Percentiles rank a stretch among this genome's conserved stretches.
These are phyloP conservation scores for Calocybe cyanea DNA, from an alignment of 768 basidiomycete species.

Conservation along the genomic window DNA sequence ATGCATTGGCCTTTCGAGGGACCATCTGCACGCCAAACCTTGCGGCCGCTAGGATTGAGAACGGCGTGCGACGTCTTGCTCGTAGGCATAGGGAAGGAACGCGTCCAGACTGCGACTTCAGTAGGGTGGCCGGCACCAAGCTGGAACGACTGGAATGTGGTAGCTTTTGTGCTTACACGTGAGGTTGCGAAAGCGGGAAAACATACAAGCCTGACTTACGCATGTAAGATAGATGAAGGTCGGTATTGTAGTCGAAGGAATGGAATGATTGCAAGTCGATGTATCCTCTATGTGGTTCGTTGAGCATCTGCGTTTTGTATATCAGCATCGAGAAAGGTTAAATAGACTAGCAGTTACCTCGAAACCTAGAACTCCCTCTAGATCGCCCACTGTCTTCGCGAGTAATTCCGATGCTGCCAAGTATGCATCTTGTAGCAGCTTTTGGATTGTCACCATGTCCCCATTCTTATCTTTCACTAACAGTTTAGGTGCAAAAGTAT, in stretches of 20 bases:
- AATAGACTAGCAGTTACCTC: constrained; percentile 66
- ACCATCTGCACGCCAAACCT: constrained; percentile 71
- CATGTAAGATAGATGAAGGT: constrained; percentile 78
- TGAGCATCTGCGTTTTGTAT: too few relatives aligned
- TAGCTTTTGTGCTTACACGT: constrained; percentile 41
- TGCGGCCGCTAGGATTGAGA: constrained; percentile 56
- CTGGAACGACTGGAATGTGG: constrained; percentile 84
- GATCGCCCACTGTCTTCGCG: constrained; percentile 61
- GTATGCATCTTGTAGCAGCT: constrained; percentile 80
- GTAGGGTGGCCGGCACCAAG: constrained; percentile 90
- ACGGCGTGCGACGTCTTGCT: constrained; percentile 51
- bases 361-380: constrained; percentile 84
- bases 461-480: constrained; percentile 44
- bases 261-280: constrained; percentile 79
- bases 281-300: constrained; percentile 94
- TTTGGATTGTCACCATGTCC: constrained; percentile 57
- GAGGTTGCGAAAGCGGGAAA: not conserved
- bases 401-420: constrained; percentile 72
- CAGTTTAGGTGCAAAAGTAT: constrained; percentile 79
- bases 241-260: constrained; percentile 90
- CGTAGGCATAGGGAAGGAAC: constrained; percentile 89
- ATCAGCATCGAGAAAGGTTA: not conserved
- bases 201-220: constrained; percentile 43
- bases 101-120: constrained; percentile 69
- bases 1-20: constrained; percentile 71